Evolutionary conservation across 176 grass and related monocot species (phyloP).

Genomic region (Elymus sibiricus): DNA sequence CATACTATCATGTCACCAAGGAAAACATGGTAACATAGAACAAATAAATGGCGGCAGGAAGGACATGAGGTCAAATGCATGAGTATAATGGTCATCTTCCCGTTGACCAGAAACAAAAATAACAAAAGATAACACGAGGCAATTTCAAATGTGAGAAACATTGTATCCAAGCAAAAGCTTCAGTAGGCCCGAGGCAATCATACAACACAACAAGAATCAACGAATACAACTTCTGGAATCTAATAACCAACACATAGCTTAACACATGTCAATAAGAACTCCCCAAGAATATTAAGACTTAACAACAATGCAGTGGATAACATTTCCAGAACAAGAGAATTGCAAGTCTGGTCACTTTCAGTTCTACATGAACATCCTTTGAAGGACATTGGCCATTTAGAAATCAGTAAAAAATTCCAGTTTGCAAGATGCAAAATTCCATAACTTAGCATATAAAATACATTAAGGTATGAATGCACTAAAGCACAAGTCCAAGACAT

Average conservation of each 20-base stretch:
- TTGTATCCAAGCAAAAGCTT: background rate
- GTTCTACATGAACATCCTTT: background rate
- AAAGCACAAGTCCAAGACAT: constrained; percentile 7
- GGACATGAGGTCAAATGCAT: background rate
- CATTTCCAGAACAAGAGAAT: constrained; percentile 12
- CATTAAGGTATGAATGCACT: background rate
- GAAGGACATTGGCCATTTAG: background rate
- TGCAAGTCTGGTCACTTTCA: background rate
- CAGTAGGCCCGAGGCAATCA: background rate
- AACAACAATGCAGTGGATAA: background rate
- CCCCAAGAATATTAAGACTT: constrained; percentile 9
- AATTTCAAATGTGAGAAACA: background rate
- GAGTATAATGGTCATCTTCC: background rate
- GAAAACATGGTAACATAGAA: background rate
- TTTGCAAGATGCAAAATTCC: constrained; percentile 7
- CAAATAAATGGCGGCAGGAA: background rate
- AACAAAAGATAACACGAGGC: background rate
- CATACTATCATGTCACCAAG: background rate
- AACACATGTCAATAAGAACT: background rate
- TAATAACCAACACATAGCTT: background rate
- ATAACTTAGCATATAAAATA: background rate
- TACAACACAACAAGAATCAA: background rate
- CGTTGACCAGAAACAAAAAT: background rate
- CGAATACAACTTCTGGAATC: background rate
- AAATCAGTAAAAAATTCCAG: background rate